Base-by-base conservation (phyloP, 176 grass and related monocot genomes). In the Otatea glauca region DNA sequence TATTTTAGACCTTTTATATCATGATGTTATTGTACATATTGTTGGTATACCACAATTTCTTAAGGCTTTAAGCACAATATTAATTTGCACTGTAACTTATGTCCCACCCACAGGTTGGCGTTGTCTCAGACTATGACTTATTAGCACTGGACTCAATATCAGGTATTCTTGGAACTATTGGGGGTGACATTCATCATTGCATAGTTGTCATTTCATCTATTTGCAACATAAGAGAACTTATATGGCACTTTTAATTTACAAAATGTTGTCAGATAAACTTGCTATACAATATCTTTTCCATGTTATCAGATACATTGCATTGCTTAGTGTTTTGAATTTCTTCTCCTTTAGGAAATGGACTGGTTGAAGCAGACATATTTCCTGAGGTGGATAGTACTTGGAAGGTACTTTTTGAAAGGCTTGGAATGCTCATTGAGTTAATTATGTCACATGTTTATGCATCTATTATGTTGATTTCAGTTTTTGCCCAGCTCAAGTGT, bases 111-210 rank as follows among this genome's bases (percentile, higher is more conserved):
- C 84, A 93, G 91, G 91, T 93, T 75, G 91, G 91, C 39, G 88
- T 93, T 42, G 91, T 93, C 45, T 93, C 91, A 82, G 91, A 93
- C 82, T 93, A 90, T 82, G 91, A 93, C 88, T 85, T 90, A 74
- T 74, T 93, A 78, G 91, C 91, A 61, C 82, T 93, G 44, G 91
- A 93, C 61, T 93, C 91, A n/a, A 93, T 93, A 88, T 90, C 91
- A 93, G 88, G 91, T 93, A 70, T 41, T 43, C 20, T 60, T 42
- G 10, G 21, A 76, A 43, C n/a, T 39, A 10, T 58, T 77, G 34
- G 15, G 61, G 7, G 25, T 75, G 29, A 38, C 29, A 56, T 56
- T 75, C 29, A 75, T 51, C n/a, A 75, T 21, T 56, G 10, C 49
- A 55, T 75, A 9, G 9, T 13, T 75, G 24, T n/a, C 34, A 20